Evolutionary conservation across 768 basidiomycete species (phyloP), one percentile per base, ranked within the genome.

Genomic region (Naganishia vaughanmartiniae): DNA sequence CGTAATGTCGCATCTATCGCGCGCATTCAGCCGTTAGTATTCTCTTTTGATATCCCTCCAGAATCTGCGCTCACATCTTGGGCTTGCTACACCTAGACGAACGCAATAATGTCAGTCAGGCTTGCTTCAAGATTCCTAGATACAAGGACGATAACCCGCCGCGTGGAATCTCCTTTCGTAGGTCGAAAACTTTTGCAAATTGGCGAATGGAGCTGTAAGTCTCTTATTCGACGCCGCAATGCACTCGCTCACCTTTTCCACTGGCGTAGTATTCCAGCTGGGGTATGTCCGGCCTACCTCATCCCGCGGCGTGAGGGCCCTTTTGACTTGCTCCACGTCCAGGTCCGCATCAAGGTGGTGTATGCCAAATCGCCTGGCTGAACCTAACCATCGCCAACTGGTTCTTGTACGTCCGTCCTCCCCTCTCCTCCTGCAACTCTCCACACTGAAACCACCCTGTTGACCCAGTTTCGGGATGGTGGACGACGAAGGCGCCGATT

Each of bases 341-440:
- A 63, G 67, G 67, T 31, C 42, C 54, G 54, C 74, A 75, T 58
- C 30, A 66, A 57, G 74, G 69, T 24, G 74, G 70, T 10, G 28
- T 42, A 31, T 75, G 74, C 54, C 36, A 70, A 30, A 48, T 75
- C 30, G 63, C 63, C 15, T 58, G 70, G 51, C 57, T 75, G 21
- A 67, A 73, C 53, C 17, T 73, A 30, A 72, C 67, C 11, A 33
- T 75, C n/a, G 72, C 68, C 0, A 71, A 67, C 54, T 75, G 74
- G 74, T 73, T 75, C 65, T 70, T 71, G 74, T 75, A 57, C 66
- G 74, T 75, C 21, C 10, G 3, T 21, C 2, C 36, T 28, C 21
- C 24, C 17, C 0, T 45, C 2, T 26, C 14, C 30, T 24, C 7
- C 24, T 65, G 4, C 2, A 11, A 17, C 30, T 11, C 45, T 24